Evolutionary conservation across 2,329 filamentous ascomycete genomes (phyloP).

Genomic region (Lecanosticta acicola): DNA sequence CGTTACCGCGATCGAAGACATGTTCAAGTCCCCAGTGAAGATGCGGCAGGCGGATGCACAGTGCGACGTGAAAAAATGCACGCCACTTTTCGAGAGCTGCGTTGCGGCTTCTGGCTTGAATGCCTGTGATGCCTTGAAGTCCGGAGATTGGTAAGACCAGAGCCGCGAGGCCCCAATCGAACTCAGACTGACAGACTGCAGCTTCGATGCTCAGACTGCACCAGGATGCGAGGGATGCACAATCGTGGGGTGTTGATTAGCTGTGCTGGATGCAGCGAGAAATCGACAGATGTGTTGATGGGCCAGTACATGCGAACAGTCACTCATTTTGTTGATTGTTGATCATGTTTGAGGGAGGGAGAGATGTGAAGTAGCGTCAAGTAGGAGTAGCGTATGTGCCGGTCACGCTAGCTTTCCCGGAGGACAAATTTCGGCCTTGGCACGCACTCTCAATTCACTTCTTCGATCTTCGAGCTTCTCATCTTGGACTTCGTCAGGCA

Average conservation of each 20-base stretch:
- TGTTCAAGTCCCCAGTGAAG: no score
- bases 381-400: no score
- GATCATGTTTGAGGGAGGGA: no score
- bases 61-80: not conserved
- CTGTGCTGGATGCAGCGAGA: not conserved
- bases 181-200: not conserved
- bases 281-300: not conserved
- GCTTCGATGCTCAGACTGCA: not conserved
- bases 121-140: not conserved
- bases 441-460: not conserved
- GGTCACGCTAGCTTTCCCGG: no score
- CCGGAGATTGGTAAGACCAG: not conserved
- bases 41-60: not conserved
- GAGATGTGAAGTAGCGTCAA: no score
- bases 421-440: not conserved
- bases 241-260: not conserved
- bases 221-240: not conserved
- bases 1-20: no score
- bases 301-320: no score
- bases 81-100: not conserved
- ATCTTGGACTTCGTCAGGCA: not conserved
- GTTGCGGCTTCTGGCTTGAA: not conserved
- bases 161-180: not conserved
- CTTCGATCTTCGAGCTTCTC: not conserved
- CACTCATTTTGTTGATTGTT: no score